Percentiles rank a stretch among this genome's conserved stretches.
These are phyloP conservation scores for Metschnikowia borealis DNA, from an alignment of 805 yeast species.

Conservation along the genomic window DNA sequence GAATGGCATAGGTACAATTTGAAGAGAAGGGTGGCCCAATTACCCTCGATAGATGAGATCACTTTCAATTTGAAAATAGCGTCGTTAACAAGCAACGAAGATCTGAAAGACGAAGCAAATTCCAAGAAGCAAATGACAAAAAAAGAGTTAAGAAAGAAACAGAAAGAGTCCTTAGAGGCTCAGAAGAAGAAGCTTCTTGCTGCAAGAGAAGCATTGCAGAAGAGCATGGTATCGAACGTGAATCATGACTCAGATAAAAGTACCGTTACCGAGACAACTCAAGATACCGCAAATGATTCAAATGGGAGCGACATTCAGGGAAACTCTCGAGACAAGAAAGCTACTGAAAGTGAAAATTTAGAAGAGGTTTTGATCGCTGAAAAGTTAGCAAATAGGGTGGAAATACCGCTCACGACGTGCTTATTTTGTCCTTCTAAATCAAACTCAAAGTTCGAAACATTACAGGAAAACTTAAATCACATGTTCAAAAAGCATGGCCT, in stretches of 20 bases:
- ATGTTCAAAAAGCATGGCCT: conserved; percentile 81
- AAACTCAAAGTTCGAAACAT: conserved; percentile 28
- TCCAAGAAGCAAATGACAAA: conserved; percentile 35
- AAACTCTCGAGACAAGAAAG: not conserved
- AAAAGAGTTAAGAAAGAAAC: conserved; percentile 48
- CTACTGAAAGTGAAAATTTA: conserved; percentile 19
- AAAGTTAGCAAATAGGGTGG: conserved; percentile 43
- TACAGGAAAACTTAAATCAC: conserved; percentile 54
- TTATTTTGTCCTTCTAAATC: conserved; percentile 44
- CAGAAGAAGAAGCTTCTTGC: conserved; percentile 44
- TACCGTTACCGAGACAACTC: not conserved
- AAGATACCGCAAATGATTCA: not conserved
- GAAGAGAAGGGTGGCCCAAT: conserved; percentile 40
- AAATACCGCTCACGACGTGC: conserved; percentile 48
- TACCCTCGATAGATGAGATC: conserved; percentile 25
- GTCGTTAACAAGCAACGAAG: conserved; percentile 13
- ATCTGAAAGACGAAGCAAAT: conserved; percentile 19
- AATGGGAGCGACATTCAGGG: not conserved
- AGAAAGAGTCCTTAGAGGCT: conserved; percentile 46
- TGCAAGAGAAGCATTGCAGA: conserved; percentile 19
- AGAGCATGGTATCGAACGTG: conserved; percentile 3
- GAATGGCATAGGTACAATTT: conserved; percentile 46
- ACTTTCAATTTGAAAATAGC: conserved; percentile 23
- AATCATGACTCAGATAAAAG: not conserved
- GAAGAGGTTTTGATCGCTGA: conserved; percentile 43